These are phyloP conservation scores for Morella rubra DNA, from an alignment of 306 rosid species.

Conservation along the genomic window DNA sequence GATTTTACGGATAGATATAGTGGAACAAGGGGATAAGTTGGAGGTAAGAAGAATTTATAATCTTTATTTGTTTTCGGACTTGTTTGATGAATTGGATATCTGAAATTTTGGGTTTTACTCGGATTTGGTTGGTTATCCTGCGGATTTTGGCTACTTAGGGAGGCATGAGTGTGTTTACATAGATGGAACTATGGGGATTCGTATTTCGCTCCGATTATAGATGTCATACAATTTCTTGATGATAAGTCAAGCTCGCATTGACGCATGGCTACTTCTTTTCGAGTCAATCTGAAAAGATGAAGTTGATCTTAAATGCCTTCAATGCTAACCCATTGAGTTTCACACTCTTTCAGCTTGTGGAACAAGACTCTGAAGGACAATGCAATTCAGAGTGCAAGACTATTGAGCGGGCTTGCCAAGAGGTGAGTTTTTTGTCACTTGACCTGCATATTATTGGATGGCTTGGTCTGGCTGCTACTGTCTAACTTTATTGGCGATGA, in stretches of 20 bases:
- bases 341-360: slow-evolving; percentile 59
- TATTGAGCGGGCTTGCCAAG: slow-evolving; percentile 87
- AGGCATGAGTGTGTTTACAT: neutral
- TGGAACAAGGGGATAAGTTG: slow-evolving; percentile 69
- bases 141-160: slow-evolving; percentile 4
- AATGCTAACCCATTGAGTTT: slow-evolving; percentile 7
- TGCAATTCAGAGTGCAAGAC: slow-evolving; percentile 99
- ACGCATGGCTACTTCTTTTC: neutral
- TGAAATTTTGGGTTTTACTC: slow-evolving; percentile 4
- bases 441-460: neutral
- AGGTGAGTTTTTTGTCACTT: slow-evolving; percentile 40
- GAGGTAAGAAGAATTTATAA: slow-evolving; percentile 49
- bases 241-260: neutral
- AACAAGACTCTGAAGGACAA: slow-evolving; percentile 93
- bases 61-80: slow-evolving; percentile 2
- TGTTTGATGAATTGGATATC: neutral
- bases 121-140: slow-evolving; percentile 3
- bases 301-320: slow-evolving; percentile 8
- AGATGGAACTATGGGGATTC: neutral
- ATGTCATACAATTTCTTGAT: neutral
- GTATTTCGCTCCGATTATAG: slow-evolving; percentile 6
- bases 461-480: slow-evolving; percentile 3
- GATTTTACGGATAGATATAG: slow-evolving; percentile 81
- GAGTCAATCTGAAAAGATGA: neutral
- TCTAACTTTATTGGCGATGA: neutral